Evolutionary conservation across 176 grass and related monocot species (phyloP), one percentile per base, ranked within the genome.

Genomic region (Phoenix dactylifera): DNA sequence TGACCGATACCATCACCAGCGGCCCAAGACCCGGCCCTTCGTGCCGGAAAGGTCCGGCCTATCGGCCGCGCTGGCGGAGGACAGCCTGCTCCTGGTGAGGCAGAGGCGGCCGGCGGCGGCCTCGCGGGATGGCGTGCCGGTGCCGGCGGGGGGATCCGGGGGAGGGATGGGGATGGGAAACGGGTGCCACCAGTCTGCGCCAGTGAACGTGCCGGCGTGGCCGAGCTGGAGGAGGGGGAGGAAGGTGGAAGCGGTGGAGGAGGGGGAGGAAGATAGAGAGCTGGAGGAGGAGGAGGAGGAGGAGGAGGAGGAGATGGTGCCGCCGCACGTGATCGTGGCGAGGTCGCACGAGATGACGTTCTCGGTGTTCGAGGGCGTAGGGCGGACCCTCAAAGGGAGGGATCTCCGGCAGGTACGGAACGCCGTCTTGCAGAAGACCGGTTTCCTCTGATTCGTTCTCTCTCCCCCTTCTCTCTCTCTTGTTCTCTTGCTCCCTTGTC

Each of bases 161-260:
- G 35, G 35, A 44, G 35, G 35, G 29, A 32, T 32, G 4, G 29
- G 29, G 35, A 44, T 44, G 35, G 35, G 35, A 44, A 44, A 72
- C 16, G 69, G 65, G 63, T 79, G 52, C 63, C 68, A 79, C 55
- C 84, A 88, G 57, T 94, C 89, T 0, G 89, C 89, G 4, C 89
- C 89, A 15, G 51, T 94, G 24, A 77, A 70, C 58, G 77, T 94
- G 17, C 84, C 89, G 19, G 84, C 62, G 58, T 94, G 90, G 85
- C 67, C 79, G 20, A 77, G 44, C 76, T 62, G 69, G 15, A 73
- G 29, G 62, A 22, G 56, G 18, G 22, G 52, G 16, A 44, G 26
- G 80, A 74, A 5, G 30, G 29, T 39, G 52, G 17, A 22, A 15
- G 81, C 63, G 4, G 72, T 9, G 14, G 67, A 58, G 32, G 30